These are phyloP conservation scores for Colletotrichum chlorophyti DNA, from an alignment of 2,329 filamentous ascomycete species.

Conservation along the genomic window DNA sequence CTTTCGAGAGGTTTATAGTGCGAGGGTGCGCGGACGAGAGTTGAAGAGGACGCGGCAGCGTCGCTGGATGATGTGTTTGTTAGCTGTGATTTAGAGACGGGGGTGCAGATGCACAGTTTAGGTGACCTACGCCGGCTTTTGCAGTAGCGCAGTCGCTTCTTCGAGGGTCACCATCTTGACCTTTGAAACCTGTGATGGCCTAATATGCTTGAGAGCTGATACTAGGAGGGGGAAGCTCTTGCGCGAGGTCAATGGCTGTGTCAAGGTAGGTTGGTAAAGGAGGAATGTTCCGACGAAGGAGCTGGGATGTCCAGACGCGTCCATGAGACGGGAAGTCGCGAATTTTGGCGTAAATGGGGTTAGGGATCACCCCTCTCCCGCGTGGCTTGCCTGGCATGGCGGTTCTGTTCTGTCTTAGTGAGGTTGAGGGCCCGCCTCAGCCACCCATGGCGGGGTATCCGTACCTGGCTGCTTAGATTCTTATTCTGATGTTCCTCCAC, in stretches of 20 bases:
- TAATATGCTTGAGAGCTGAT: not conserved
- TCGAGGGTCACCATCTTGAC: constrained; percentile 52
- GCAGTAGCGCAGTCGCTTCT: constrained; percentile 51
- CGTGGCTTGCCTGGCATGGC: constrained; percentile 5
- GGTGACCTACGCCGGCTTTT: constrained; percentile 55
- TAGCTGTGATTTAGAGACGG: not conserved
- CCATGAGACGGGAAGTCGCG: constrained; percentile 33
- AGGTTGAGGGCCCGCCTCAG: constrained; percentile 4
- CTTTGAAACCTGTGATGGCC: not conserved
- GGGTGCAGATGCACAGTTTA: not conserved
- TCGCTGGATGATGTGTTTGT: not conserved
- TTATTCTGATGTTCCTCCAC: no score
- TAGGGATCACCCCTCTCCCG: not conserved
- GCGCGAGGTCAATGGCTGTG: constrained; percentile 5
- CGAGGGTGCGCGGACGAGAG: constrained; percentile 59
- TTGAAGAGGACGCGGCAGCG: not conserved
- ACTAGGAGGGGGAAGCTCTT: not conserved
- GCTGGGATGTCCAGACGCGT: constrained; percentile 27
- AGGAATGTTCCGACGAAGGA: not conserved
- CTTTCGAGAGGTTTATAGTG: constrained; percentile 77
- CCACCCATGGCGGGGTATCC: constrained; percentile 18
- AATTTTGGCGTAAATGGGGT: constrained; percentile 41
- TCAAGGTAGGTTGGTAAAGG: no score
- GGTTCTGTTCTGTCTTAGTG: no score
- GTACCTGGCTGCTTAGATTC: not conserved